A percentile compares a stretch with the other conserved stretches of the same genome.
phyloP scores from a whole-genome alignment of 2,329 filamentous ascomycete species.

The Cladobotryum mycophilum region DNA sequence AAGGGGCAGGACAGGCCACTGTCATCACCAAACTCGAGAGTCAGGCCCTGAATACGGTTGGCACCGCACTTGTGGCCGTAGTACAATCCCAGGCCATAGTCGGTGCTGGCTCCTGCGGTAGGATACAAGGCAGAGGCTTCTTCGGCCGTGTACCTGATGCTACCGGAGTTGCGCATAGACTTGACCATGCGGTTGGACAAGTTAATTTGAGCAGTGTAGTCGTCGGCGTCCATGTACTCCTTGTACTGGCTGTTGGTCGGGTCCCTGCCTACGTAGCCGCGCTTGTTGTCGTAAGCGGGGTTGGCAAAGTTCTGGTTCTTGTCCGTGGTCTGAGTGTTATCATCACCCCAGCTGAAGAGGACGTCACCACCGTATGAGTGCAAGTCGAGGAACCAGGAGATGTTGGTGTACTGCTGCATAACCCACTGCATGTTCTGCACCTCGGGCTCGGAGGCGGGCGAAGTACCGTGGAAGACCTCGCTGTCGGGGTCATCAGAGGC shows the following conservation, averaged over 20 bases:
- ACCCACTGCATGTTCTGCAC: constrained; percentile 48
- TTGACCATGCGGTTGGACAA: constrained; percentile 29
- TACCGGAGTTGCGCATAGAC: constrained; percentile 35
- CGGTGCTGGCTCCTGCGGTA: constrained; percentile 39
- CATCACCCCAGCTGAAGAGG: constrained; percentile 53
- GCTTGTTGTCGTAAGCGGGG: constrained; percentile 42
- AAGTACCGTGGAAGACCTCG: constrained; percentile 45
- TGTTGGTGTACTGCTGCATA: constrained; percentile 40
- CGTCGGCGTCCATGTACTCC: constrained; percentile 37
- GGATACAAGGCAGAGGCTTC: constrained; percentile 39
- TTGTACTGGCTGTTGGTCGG: constrained; percentile 30
- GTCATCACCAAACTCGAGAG: constrained; percentile 40
- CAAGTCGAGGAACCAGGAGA: constrained; percentile 54
- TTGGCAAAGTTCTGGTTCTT: constrained; percentile 47
- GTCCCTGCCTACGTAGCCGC: constrained; percentile 39
- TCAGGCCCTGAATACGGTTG: constrained; percentile 37
- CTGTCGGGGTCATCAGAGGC: constrained; percentile 33
- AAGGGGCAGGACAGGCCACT: constrained; percentile 30
- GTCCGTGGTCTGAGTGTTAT: constrained; percentile 42
- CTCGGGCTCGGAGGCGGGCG: constrained; percentile 50
- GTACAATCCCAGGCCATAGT: constrained; percentile 42
- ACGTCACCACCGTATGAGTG: constrained; percentile 48
- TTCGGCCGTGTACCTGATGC: constrained; percentile 31
- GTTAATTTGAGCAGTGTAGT: constrained; percentile 27
- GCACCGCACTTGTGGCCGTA: constrained; percentile 27